Conservation (phyloP, 441 rosid species). For the Gossypium davidsonii region DNA sequence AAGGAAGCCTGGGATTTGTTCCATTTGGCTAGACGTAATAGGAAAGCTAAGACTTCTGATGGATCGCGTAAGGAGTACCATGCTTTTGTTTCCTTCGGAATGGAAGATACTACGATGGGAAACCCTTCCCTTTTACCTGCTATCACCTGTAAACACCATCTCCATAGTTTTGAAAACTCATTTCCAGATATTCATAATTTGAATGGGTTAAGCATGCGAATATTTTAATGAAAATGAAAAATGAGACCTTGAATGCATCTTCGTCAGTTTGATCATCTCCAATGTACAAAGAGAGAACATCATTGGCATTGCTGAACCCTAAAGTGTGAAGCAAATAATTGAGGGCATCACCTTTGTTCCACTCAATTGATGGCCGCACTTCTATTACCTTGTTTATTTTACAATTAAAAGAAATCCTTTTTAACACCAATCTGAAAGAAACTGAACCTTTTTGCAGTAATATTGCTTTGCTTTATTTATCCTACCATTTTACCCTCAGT, state of each 20-base stretch:
- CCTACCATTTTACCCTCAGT: slow-evolving; percentile 36
- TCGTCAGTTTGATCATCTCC: slow-evolving; percentile 46
- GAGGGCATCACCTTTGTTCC: slow-evolving; percentile 46
- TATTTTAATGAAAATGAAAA: no score
- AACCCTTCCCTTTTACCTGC: slow-evolving; percentile 40
- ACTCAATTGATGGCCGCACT: slow-evolving; percentile 38
- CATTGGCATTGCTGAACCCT: slow-evolving; percentile 30
- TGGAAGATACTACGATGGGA: slow-evolving; percentile 47
- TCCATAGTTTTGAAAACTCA: no score
- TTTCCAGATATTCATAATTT: no score
- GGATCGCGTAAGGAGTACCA: slow-evolving; percentile 50
- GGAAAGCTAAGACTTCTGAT: slow-evolving; percentile 39
- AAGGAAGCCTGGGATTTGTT: slow-evolving; percentile 37
- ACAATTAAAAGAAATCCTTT: no score
- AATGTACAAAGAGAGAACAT: slow-evolving; percentile 38
- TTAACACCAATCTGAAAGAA: no score
- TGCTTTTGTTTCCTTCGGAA: slow-evolving; percentile 48
- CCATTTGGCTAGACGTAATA: slow-evolving; percentile 43
- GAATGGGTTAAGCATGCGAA: no score
- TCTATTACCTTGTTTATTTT: slow-evolving; percentile 27
- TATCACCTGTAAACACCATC: slow-evolving; percentile 30
- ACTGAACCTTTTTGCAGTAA: no score
- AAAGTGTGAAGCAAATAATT: slow-evolving; percentile 38
- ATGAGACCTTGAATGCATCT: slow-evolving; percentile 41
- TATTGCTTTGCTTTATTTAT: no score